Evolutionary conservation across 139 green algal genomes (phyloP).

Genomic region (Haematococcus lacustris): DNA sequence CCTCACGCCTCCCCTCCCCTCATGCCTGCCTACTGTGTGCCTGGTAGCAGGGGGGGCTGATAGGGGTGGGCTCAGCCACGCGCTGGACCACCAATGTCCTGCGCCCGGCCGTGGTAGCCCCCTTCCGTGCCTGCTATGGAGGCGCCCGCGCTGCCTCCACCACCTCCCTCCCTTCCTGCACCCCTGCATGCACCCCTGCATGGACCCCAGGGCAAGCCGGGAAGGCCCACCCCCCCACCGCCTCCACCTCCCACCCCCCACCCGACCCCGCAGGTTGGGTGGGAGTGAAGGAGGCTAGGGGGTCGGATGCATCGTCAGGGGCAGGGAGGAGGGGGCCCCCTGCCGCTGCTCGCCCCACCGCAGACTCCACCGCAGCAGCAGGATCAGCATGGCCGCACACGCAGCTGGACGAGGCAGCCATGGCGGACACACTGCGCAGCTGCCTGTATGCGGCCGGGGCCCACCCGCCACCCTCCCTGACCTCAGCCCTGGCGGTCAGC

Average conservation of each 20-base stretch:
- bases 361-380: background rate
- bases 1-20: too few relatives aligned
- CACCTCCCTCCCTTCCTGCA: background rate
- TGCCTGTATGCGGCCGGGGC: slow-evolving; percentile 4
- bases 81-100: slow-evolving; percentile 46
- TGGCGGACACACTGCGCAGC: slow-evolving; percentile 7
- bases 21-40: too few relatives aligned
- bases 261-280: background rate
- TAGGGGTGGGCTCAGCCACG: slow-evolving; percentile 24
- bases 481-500: too few relatives aligned
- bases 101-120: slow-evolving; percentile 20
- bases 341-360: background rate
- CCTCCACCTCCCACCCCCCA: background rate
- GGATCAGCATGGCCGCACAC: background rate
- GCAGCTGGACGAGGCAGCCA: background rate
- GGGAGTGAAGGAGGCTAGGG: background rate
- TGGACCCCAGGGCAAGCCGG: background rate
- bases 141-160: slow-evolving; percentile 2
- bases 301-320: background rate
- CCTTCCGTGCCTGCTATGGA: slow-evolving; percentile 32
- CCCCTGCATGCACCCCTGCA: slow-evolving; percentile 2
- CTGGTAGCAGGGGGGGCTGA: slow-evolving; percentile 28
- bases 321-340: background rate
- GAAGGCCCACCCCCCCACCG: background rate
- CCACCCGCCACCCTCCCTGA: too few relatives aligned